phyloP scores from a whole-genome alignment of 345 rosid species.

The Eucalyptus polyanthemos region DNA sequence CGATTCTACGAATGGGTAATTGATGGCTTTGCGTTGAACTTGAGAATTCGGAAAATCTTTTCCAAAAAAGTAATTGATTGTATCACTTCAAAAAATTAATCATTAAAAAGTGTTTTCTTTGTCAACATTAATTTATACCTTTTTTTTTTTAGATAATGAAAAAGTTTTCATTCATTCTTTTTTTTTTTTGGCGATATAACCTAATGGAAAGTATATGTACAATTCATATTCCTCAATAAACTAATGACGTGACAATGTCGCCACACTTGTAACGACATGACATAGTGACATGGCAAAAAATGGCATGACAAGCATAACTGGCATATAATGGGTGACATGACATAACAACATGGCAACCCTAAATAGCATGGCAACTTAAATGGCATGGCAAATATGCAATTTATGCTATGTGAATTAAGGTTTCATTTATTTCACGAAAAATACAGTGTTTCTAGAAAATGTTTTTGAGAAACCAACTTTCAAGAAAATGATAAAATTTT shows the following conservation, averaged over 20 bases:
- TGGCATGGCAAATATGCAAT: background rate
- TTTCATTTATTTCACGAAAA: fast-evolving
- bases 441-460: too few species aligned
- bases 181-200: background rate
- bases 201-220: background rate
- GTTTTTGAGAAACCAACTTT: too few species aligned
- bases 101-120: background rate
- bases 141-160: background rate
- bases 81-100: background rate
- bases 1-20: background rate
- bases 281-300: background rate
- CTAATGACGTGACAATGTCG: background rate
- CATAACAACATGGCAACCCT: background rate
- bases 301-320: background rate
- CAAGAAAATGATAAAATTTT: too few species aligned
- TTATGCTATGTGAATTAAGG: background rate
- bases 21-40: background rate
- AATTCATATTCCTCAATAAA: background rate
- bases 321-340: background rate
- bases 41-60: background rate
- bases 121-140: background rate
- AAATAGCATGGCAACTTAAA: background rate
- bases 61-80: background rate
- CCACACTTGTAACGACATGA: fast-evolving
- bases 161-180: background rate